phyloP scores from a whole-genome alignment of 176 grass and related monocot genomes.

The barley (Hordeum vulgare) region MorexV3_pseudomolecules_assembly NC_058518.1:407300749-407301248 shows the following conservation, averaged over 20 bases:
- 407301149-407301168: too few relatives aligned
- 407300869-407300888: background rate
- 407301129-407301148: background rate
- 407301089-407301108: background rate
- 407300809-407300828: background rate
- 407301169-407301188: too few relatives aligned
- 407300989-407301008: background rate
- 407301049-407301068: background rate
- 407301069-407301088: background rate
- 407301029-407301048: background rate
- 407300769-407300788: background rate
- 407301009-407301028: slow-evolving; percentile 2
- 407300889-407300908: background rate
- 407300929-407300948: background rate
- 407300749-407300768: background rate
- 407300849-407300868: background rate
- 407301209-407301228: background rate
- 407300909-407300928: background rate
- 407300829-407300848: background rate
- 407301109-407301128: background rate
- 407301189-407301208: too few relatives aligned
- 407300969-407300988: background rate
- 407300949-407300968: background rate
- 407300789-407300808: background rate
- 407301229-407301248: background rate